These are phyloP conservation scores for Talaromyces sp. DNA, from an alignment of 2,329 filamentous ascomycete genomes.

Conservation along the genomic window DNA sequence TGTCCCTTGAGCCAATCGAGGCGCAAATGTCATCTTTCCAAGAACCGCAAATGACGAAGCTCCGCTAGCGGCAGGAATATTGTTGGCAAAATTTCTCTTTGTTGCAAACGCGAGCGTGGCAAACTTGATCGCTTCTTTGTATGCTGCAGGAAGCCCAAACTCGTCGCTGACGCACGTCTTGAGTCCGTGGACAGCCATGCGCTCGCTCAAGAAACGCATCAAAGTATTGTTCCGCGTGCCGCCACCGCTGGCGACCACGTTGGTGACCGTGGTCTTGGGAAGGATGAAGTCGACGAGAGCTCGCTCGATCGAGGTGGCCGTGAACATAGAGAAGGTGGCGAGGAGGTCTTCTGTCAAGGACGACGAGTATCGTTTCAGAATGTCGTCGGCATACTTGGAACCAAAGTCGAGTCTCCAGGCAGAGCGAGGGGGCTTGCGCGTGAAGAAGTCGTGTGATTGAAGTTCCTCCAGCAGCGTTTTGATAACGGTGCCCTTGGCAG, in stretches of 20 bases:
- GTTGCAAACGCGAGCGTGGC: constrained; percentile 23
- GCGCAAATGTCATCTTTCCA: constrained; percentile 22
- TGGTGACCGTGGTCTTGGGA: constrained; percentile 13
- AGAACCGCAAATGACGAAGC: constrained; percentile 22
- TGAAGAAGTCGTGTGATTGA: constrained; percentile 20
- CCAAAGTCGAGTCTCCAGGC: constrained; percentile 26
- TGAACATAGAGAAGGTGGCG: constrained; percentile 20
- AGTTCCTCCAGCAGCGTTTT: constrained; percentile 16
- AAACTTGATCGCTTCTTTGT: constrained; percentile 29
- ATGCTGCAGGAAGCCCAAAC: constrained; percentile 23
- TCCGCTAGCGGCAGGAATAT: constrained; percentile 23
- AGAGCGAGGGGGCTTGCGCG: constrained; percentile 21
- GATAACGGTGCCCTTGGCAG: constrained; percentile 18
- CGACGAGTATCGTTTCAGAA: constrained; percentile 14
- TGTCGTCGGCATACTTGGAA: constrained; percentile 18
- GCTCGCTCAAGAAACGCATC: constrained; percentile 16
- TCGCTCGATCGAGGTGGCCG: constrained; percentile 17
- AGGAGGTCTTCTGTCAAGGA: constrained; percentile 19
- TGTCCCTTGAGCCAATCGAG: constrained; percentile 4
- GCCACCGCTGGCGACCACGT: constrained; percentile 22
- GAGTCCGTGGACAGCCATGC: constrained; percentile 12
- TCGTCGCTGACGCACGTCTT: constrained; percentile 20
- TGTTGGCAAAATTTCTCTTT: constrained; percentile 22
- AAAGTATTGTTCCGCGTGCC: constrained; percentile 21
- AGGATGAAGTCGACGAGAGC: constrained; percentile 21